phyloP scores from a whole-genome alignment of 2,329 filamentous ascomycete genomes.

The Chaetoscypha palmicola region DNA sequence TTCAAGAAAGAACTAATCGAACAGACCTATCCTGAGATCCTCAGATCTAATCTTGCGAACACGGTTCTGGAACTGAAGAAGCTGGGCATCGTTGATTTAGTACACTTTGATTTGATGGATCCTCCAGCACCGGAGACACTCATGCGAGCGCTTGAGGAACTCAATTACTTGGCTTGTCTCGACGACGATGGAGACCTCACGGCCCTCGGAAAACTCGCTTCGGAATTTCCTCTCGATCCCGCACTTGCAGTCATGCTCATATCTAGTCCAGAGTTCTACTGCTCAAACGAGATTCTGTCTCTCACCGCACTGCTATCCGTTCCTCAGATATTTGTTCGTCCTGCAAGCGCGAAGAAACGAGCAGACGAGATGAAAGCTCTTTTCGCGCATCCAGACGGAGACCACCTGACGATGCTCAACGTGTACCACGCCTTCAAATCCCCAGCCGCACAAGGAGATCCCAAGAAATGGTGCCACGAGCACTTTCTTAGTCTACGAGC shows the following conservation, averaged over 20 bases:
- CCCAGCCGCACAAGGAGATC: constrained; percentile 59
- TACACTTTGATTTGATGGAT: constrained; percentile 99
- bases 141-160: constrained; percentile 94
- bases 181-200: constrained; percentile 96
- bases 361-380: constrained; percentile 96
- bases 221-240: constrained; percentile 92
- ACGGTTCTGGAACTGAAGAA: constrained; percentile 97
- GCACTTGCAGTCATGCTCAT: constrained; percentile 96
- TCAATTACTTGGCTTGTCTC: constrained; percentile 94
- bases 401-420: constrained; percentile 93
- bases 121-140: constrained; percentile 95
- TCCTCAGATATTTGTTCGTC: constrained; percentile 87
- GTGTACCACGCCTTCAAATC: constrained; percentile 97
- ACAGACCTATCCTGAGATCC: constrained; percentile 92
- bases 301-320: constrained; percentile 91
- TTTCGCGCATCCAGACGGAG: constrained; percentile 87
- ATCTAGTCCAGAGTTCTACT: constrained; percentile 94
- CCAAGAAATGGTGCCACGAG: constrained; percentile 91
- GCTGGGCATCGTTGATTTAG: constrained; percentile 87
- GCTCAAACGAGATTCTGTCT: constrained; percentile 95
- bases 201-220: constrained; percentile 74
- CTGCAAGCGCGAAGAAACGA: constrained; percentile 75
- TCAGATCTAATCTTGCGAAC: constrained; percentile 88
- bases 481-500: constrained; percentile 90
- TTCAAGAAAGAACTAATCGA: constrained; percentile 98